These are phyloP conservation scores for Tolypocladium nubicola DNA, from an alignment of 2,329 filamentous ascomycete genomes.

Conservation along the genomic window DNA sequence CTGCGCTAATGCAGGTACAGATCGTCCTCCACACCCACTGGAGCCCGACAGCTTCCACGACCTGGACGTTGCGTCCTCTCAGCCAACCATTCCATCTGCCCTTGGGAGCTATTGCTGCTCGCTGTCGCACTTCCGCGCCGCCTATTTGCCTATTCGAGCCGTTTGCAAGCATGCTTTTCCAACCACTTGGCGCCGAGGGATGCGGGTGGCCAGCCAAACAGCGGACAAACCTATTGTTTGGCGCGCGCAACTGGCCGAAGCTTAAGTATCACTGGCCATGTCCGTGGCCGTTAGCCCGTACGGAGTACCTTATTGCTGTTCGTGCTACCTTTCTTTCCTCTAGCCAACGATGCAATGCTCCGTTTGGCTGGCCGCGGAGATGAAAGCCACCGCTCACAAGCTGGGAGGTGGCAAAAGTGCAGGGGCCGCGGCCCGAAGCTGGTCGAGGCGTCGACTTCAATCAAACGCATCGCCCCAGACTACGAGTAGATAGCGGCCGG, in stretches of 20 bases:
- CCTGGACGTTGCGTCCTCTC: not conserved
- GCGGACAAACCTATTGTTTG: not conserved
- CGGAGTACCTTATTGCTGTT: not conserved
- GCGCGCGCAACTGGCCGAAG: not conserved
- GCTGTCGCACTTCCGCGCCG: not conserved
- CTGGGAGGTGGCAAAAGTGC: not conserved
- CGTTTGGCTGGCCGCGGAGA: not conserved
- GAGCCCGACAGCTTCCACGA: not conserved
- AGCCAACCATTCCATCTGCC: constrained; percentile 2
- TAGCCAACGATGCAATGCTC: not conserved
- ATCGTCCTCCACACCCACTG: constrained; percentile 3
- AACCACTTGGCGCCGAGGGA: not conserved
- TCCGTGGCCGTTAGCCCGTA: not conserved
- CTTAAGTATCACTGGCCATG: not conserved
- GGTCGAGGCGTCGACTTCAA: not conserved
- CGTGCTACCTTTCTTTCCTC: not conserved
- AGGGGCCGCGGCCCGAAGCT: not conserved
- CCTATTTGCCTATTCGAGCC: not conserved
- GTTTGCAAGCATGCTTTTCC: not conserved
- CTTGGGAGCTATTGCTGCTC: not conserved
- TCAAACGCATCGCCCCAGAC: not conserved
- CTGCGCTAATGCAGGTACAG: constrained; percentile 13
- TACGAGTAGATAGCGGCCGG: not conserved
- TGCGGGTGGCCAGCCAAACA: not conserved
- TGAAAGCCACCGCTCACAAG: not conserved